A percentile compares a stretch with the other conserved stretches of the same genome.
phyloP scores from a whole-genome alignment of 306 rosid species.

The Mucuna pruriens region DNA sequence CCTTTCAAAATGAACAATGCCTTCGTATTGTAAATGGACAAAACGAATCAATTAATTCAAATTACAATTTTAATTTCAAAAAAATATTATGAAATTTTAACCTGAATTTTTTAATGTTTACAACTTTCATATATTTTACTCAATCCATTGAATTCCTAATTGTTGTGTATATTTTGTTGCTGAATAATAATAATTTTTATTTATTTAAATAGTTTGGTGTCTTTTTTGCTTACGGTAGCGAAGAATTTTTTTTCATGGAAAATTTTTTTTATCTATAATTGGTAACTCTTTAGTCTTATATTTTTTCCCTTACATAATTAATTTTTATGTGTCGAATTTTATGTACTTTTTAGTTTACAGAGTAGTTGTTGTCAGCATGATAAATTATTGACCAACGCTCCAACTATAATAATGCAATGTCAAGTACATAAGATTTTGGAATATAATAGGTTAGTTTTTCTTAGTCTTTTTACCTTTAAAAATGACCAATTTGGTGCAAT shows the following conservation, averaged over 20 bases:
- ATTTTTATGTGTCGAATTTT: background rate
- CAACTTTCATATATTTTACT: no score
- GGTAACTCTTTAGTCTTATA: no score
- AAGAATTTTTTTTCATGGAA: background rate
- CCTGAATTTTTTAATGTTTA: no score
- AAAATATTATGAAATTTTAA: no score
- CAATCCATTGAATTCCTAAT: no score
- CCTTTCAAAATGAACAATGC: background rate
- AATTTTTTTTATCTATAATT: no score
- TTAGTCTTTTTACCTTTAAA: background rate
- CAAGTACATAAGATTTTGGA: background rate
- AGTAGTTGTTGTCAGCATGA: background rate
- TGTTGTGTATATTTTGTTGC: no score
- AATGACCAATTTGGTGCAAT: background rate
- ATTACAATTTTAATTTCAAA: no score
- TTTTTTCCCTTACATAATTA: background rate
- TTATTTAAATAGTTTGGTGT: no score
- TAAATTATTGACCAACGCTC: background rate
- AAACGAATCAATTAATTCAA: no score
- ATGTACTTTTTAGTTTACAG: background rate
- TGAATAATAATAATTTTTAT: no score
- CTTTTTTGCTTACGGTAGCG: no score
- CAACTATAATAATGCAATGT: background rate
- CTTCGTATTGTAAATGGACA: background rate
- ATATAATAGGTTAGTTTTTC: background rate